A percentile compares a stretch with the other conserved stretches of the same genome.
Evolutionary conservation across 164 flowering plant genomes (phyloP).

Genomic region (Nelumbo lutea): DNA sequence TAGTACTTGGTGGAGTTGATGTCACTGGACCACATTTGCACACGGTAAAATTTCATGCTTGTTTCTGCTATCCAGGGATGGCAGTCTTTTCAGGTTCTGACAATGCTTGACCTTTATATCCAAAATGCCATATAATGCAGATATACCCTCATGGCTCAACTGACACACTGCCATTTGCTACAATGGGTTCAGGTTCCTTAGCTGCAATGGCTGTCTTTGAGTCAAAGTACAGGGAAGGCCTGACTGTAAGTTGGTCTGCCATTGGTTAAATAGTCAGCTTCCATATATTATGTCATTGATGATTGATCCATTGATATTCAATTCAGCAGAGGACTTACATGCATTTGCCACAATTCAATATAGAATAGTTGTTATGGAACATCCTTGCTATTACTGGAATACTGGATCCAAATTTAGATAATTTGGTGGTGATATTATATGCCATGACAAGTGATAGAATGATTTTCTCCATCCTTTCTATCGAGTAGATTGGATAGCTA

Average conservation of each 20-base stretch:
- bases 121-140: constrained; percentile 31
- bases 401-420: too few relatives aligned
- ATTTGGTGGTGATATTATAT: too few relatives aligned
- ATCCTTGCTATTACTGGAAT: too few relatives aligned
- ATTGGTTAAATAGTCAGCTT: constrained; percentile 1
- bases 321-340: too few relatives aligned
- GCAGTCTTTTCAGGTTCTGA: background rate
- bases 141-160: constrained; percentile 99
- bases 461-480: too few relatives aligned
- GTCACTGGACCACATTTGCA: constrained; percentile 94
- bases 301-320: too few relatives aligned
- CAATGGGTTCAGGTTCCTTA: constrained; percentile 97
- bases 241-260: constrained; percentile 56
- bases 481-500: too few relatives aligned
- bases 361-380: too few relatives aligned
- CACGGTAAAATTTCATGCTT: constrained; percentile 53
- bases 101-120: background rate
- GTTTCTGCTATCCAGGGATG: background rate
- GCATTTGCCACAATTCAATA: too few relatives aligned
- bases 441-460: too few relatives aligned
- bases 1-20: constrained; percentile 99
- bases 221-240: constrained; percentile 74
- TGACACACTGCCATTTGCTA: constrained; percentile 91
- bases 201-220: constrained; percentile 98
- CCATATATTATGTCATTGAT: background rate